phyloP scores from a whole-genome alignment of 2,329 filamentous ascomycete species.

The Fusarium sterilihyphosum region DNA sequence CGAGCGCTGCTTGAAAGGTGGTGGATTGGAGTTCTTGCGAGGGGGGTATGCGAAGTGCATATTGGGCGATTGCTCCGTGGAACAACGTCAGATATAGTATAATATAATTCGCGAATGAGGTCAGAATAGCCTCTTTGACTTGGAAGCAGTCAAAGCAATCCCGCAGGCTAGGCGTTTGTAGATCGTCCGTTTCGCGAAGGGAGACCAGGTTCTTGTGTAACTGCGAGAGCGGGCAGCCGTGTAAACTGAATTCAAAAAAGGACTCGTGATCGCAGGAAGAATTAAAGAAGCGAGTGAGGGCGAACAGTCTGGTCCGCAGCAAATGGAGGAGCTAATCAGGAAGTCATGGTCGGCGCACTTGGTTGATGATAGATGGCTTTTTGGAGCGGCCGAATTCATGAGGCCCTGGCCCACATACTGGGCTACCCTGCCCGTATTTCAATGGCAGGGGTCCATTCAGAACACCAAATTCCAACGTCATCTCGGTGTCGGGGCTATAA shows the following conservation, averaged over 20 bases:
- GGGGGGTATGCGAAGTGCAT: constrained; percentile 94
- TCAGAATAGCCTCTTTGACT: neutral
- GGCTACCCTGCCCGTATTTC: constrained; percentile 10
- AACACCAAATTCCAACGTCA: constrained; percentile 34
- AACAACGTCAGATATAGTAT: neutral
- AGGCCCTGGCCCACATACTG: constrained; percentile 36
- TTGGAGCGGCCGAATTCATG: constrained; percentile 34
- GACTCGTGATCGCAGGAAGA: neutral
- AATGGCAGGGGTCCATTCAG: constrained; percentile 30
- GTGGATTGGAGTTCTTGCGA: constrained; percentile 82
- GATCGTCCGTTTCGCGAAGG: constrained; percentile 7
- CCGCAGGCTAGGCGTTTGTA: neutral
- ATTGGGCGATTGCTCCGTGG: constrained; percentile 38
- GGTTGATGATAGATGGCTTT: constrained; percentile 40
- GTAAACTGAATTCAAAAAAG: neutral
- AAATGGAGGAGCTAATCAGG: constrained; percentile 7
- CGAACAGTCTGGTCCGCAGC: constrained; percentile 4
- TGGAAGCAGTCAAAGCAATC: constrained; percentile 10
- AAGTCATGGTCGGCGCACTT: constrained; percentile 23
- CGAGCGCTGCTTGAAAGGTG: constrained; percentile 73
- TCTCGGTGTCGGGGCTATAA: constrained; percentile 40
- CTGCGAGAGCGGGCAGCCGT: constrained; percentile 10
- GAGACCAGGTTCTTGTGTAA: constrained; percentile 19
- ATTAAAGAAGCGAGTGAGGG: constrained; percentile 27
- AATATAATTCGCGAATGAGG: neutral